These are phyloP conservation scores for Fusarium papillatum DNA, from an alignment of 2,329 filamentous ascomycete species.

Conservation along the genomic window DNA sequence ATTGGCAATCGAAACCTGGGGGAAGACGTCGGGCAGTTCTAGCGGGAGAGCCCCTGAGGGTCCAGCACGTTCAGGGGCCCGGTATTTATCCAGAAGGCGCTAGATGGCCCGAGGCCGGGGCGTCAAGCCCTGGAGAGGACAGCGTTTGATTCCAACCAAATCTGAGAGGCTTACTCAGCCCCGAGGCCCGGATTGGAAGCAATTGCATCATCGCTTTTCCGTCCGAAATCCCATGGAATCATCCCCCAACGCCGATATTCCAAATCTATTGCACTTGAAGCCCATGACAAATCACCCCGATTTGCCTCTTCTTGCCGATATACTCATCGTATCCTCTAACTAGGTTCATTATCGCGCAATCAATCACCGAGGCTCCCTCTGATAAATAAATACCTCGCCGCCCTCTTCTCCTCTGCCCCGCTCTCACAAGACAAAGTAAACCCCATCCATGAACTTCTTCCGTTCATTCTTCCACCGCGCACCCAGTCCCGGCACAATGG, in stretches of 20 bases:
- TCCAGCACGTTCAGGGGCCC: not conserved
- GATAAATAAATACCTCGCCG: conserved; percentile 38
- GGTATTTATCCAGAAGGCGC: not conserved
- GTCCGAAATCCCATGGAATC: conserved; percentile 6
- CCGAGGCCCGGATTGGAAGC: conserved; percentile 2
- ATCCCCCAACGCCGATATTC: conserved; percentile 18
- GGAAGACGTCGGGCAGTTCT: conserved; percentile 39
- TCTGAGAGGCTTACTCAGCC: not conserved
- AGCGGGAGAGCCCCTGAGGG: conserved; percentile 21
- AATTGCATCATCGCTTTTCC: conserved; percentile 43
- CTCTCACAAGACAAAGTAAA: not conserved
- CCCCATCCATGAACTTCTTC: conserved; percentile 72
- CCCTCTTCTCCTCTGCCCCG: conserved; percentile 5
- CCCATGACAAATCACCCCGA: conserved; percentile 36
- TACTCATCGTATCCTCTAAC: not conserved
- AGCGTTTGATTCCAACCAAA: not conserved
- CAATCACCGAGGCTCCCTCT: conserved; percentile 15
- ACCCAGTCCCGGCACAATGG: conserved; percentile 78
- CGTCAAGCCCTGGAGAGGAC: not conserved
- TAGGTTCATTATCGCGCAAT: conserved; percentile 23
- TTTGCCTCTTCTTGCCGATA: not conserved
- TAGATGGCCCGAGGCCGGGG: not conserved
- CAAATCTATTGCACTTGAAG: conserved; percentile 11
- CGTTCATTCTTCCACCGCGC: conserved; percentile 78
- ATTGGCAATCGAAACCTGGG: conserved; percentile 39